phyloP scores from a whole-genome alignment of 345 rosid species.

The Barbarea vulgaris region DNA sequence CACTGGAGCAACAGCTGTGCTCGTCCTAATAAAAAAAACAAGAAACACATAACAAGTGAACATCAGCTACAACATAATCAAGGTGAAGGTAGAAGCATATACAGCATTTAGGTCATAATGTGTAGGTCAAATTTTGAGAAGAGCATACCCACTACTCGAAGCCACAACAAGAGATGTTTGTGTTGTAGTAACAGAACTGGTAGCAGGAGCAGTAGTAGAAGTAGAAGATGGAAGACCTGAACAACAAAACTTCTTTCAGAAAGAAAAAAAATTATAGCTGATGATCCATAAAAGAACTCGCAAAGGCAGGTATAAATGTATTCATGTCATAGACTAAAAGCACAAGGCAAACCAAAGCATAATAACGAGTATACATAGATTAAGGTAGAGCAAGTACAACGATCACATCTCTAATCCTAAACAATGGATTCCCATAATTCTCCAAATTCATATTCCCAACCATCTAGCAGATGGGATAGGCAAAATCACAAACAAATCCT shows the following conservation, averaged over 20 bases:
- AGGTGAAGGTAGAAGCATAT: conserved; percentile 11
- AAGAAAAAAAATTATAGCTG: background rate
- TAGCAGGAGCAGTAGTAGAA: conserved; percentile 51
- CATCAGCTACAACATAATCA: conserved; percentile 11
- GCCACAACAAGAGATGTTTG: conserved; percentile 64
- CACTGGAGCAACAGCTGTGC: conserved; percentile 54
- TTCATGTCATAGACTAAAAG: background rate
- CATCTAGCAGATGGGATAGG: background rate
- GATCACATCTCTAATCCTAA: conserved; percentile 11
- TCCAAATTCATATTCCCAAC: background rate
- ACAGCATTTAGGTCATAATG: background rate
- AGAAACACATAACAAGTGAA: conserved; percentile 23
- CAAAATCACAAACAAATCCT: background rate
- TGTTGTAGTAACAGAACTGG: conserved; percentile 50
- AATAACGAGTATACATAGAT: background rate
- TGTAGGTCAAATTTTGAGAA: conserved; percentile 18
- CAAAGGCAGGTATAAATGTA: background rate
- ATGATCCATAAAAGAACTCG: background rate
- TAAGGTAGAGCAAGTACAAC: background rate
- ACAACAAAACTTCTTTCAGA: conserved; percentile 28
- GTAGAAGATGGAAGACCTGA: conserved; percentile 62
- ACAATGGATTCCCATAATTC: conserved; percentile 4
- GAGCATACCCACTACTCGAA: conserved; percentile 77
- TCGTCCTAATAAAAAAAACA: conserved; percentile 52
- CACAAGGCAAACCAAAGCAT: conserved; percentile 10